Base-by-base conservation (phyloP, 768 basidiomycete species). In the Xerocomellus amylosporus region DNA sequence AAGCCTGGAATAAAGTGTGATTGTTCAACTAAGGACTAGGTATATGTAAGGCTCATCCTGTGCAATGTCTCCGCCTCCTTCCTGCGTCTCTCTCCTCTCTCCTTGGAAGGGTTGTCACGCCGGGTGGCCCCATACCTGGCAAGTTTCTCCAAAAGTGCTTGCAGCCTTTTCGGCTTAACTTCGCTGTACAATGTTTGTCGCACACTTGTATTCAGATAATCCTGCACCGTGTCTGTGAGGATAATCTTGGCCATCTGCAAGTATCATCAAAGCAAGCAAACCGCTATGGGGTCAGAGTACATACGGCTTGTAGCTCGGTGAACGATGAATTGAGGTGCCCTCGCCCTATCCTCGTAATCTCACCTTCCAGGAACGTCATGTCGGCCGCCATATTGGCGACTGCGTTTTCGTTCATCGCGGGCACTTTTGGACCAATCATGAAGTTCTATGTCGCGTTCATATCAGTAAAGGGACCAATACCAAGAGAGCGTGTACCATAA, bases 321-420 rank as follows among this genome's bases (percentile, higher is more conserved):
- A 98, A 96, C 15, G 85, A 86, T 12, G 81, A 73, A 49, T 77
- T 79, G 22, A 95, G 76, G 66, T 90, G 85, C 2, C 79, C 73
- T 63, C 88, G 79, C 20, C 87, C 90, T 50, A 88, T 85, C 42
- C 85, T 76, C 61, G 83, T 85, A 59, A 95, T 81, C 62, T 93
- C 90, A n/a, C 84, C 83, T 58, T 96, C 92, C 49, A 98, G 77
- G 70, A 95, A 97, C 54, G 86, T 84, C 55, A 94, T 81, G 66
- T 98, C 95, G 44, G 88, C 82, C 49, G 89, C 75, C 46, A 98
- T 80, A 60, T 95, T 96, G 31, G 87, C 83, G 40, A 97, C 79
- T 1, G 90, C 93, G 63, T 90, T 87, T 64, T 98, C 93, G 64
- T 96, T 98, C 77, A 95, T 82, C 74, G 80, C 80, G 8, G 77